Evolutionary conservation across 2,329 filamentous ascomycete genomes (phyloP).

Genomic region (Clonostachys sp.): DNA sequence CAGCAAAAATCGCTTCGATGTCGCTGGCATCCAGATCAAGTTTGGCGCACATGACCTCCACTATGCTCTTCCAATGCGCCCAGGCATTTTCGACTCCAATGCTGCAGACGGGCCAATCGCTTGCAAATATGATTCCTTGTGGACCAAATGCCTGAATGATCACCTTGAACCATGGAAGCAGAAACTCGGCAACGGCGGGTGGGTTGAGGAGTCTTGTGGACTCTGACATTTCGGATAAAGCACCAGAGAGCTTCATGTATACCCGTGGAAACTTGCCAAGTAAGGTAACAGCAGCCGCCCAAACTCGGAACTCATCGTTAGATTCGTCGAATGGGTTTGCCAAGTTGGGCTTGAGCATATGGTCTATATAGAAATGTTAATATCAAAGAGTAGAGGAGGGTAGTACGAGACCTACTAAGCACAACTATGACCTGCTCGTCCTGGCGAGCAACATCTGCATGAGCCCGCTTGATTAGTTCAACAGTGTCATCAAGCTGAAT

Average conservation of each 20-base stretch:
- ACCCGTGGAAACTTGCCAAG: constrained; percentile 60
- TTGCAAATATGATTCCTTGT: constrained; percentile 78
- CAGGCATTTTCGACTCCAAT: constrained; percentile 49
- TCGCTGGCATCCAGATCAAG: not conserved
- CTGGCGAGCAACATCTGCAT: constrained; percentile 50
- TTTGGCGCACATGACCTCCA: constrained; percentile 53
- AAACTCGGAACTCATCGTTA: constrained; percentile 58
- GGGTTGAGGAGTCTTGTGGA: constrained; percentile 31
- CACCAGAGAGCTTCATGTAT: constrained; percentile 88
- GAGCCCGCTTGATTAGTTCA: constrained; percentile 64
- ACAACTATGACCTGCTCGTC: constrained; percentile 61
- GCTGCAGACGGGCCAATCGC: constrained; percentile 91
- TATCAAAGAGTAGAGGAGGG: not conserved
- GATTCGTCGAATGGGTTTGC: constrained; percentile 50
- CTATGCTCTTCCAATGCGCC: constrained; percentile 69
- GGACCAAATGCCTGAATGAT: constrained; percentile 51
- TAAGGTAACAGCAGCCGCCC: constrained; percentile 62
- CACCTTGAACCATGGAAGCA: constrained; percentile 61
- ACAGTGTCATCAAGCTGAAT: constrained; percentile 69
- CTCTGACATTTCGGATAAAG: constrained; percentile 73
- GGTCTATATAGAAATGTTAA: constrained; percentile 55
- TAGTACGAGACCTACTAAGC: constrained; percentile 49
- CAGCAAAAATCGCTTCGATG: too few relatives aligned
- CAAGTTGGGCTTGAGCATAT: constrained; percentile 84
- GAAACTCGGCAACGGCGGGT: constrained; percentile 46